phyloP scores from a whole-genome alignment of 805 yeast genomes.

The Candida adriatica region DNA sequence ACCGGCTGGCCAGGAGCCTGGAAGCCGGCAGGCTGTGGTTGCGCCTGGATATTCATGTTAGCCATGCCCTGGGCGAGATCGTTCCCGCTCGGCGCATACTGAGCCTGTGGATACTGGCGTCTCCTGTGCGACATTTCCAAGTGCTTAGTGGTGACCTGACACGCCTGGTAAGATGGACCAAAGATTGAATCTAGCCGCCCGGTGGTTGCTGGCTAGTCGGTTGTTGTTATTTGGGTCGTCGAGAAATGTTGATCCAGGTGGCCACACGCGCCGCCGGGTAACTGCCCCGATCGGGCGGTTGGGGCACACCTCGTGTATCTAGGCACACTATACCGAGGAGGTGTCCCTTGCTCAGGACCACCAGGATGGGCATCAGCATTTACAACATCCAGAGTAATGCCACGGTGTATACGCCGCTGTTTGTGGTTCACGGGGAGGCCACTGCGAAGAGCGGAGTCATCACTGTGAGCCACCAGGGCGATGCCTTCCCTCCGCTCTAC shows the following conservation, averaged over 20 bases:
- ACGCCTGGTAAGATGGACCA: too few species aligned
- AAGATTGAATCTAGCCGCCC: too few species aligned
- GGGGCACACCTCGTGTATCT: too few species aligned
- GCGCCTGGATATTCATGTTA: slow-evolving; percentile 5
- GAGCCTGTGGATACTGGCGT: slow-evolving; percentile 28
- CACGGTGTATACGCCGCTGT: slow-evolving; percentile 40
- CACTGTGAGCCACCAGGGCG: slow-evolving; percentile 36
- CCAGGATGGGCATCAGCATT: slow-evolving; percentile 21
- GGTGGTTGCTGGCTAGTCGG: too few species aligned
- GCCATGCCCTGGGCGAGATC: slow-evolving; percentile 4
- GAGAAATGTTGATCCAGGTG: too few species aligned
- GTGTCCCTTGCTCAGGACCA: too few species aligned
- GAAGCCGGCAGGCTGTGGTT: slow-evolving; percentile 13
- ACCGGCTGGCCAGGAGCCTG: slow-evolving; percentile 14
- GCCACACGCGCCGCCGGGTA: too few species aligned
- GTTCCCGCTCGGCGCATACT: slow-evolving; percentile 11
- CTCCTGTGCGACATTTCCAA: slow-evolving; percentile 25
- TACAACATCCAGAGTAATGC: slow-evolving; percentile 28
- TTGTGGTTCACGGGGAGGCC: slow-evolving; percentile 42
- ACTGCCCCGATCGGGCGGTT: too few species aligned
- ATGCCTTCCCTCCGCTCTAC: slow-evolving; percentile 51
- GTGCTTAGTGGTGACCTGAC: too few species aligned
- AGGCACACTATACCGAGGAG: too few species aligned
- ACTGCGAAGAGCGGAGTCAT: slow-evolving; percentile 28
- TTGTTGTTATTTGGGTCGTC: too few species aligned